phyloP scores from a whole-genome alignment of 2,329 filamentous ascomycete genomes.

The Fusarium xylarioides region DNA sequence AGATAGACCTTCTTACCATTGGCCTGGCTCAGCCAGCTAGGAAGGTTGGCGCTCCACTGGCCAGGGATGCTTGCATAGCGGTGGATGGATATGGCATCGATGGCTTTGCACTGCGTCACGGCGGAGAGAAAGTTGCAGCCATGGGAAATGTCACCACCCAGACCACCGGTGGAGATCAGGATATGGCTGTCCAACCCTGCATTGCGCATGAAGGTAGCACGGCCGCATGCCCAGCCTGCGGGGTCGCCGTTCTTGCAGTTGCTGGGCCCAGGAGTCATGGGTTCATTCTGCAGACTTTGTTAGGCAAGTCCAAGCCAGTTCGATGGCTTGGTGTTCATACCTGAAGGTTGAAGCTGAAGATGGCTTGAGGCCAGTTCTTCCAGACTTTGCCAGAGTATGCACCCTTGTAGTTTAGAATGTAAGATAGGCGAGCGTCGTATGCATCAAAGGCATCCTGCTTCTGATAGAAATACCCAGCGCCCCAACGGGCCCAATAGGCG shows the following conservation, averaged over 20 bases:
- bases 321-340: rapidly evolving
- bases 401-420: neutral
- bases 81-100: neutral
- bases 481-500: neutral
- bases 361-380: neutral
- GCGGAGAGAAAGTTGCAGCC: neutral
- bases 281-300: neutral
- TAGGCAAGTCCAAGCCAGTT: rapidly evolving
- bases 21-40: neutral
- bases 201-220: neutral
- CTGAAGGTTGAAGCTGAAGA: neutral
- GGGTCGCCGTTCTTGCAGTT: neutral
- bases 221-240: neutral
- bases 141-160: neutral
- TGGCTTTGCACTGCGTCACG: neutral
- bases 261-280: neutral
- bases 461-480: neutral
- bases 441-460: neutral
- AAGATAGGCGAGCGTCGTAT: neutral
- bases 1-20: neutral
- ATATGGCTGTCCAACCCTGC: neutral
- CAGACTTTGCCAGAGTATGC: neutral
- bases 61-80: neutral
- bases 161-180: neutral
- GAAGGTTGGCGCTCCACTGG: neutral